phyloP scores from a whole-genome alignment of 139 green algal genomes.

The Klebsormidium nitens region DNA sequence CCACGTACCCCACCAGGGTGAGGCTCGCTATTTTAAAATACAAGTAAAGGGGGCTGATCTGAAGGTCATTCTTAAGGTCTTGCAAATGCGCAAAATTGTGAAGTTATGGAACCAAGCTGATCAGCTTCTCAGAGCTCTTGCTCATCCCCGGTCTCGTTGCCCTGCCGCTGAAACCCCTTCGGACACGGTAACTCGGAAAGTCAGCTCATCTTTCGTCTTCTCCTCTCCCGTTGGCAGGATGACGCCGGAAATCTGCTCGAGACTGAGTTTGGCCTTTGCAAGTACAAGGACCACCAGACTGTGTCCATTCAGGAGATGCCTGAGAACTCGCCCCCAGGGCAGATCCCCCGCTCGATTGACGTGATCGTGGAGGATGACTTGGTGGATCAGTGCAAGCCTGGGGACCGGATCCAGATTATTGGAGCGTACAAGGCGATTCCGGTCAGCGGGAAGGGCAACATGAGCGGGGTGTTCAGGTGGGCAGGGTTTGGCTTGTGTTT shows the following conservation, averaged over 20 bases:
- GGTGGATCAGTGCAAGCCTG: constrained; percentile 86
- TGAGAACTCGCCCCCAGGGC: constrained; percentile 87
- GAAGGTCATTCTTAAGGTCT: no score
- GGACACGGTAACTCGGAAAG: no score
- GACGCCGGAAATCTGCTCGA: constrained; percentile 76
- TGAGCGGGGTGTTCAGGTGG: constrained; percentile 53
- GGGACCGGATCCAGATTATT: constrained; percentile 80
- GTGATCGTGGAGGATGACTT: constrained; percentile 66
- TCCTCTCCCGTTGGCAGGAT: constrained; percentile 51
- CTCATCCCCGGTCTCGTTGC: no score
- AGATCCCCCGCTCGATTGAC: constrained; percentile 83
- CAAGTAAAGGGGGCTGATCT: no score
- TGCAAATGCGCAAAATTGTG: no score
- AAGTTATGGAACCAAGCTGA: no score
- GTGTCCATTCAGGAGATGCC: constrained; percentile 93
- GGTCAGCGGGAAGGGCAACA: constrained; percentile 44
- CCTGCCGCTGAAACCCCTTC: no score
- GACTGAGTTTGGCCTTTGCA: constrained; percentile 90
- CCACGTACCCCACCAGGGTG: constrained; percentile 65
- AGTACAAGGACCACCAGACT: constrained; percentile 80
- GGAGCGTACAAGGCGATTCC: constrained; percentile 90
- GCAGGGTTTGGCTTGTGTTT: no score
- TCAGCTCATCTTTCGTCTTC: no score
- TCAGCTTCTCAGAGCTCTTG: no score
- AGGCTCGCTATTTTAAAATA: no score